phyloP scores from a whole-genome alignment of 2,329 filamentous ascomycete species.

The Sporothrix brunneoviolacea region DNA sequence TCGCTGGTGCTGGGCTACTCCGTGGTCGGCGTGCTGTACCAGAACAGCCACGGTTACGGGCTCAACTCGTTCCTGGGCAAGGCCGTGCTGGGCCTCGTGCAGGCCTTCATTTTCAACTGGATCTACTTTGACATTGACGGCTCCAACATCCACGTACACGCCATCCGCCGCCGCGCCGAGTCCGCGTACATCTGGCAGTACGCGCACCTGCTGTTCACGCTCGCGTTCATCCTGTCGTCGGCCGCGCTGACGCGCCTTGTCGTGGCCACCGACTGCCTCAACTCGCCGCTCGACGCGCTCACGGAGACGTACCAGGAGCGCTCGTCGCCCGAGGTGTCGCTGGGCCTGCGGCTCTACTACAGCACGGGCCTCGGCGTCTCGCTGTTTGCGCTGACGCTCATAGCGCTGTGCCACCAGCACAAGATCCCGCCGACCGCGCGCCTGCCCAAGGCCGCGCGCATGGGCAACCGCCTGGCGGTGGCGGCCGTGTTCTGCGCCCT shows the following conservation, averaged over 20 bases:
- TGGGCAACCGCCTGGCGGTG: slow-evolving; percentile 43
- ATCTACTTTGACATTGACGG: slow-evolving; percentile 59
- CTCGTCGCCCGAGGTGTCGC: slow-evolving; percentile 43
- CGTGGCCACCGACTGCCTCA: slow-evolving; percentile 46
- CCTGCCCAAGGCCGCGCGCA: slow-evolving; percentile 42
- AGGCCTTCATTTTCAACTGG: slow-evolving; percentile 56
- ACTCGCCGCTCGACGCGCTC: slow-evolving; percentile 42
- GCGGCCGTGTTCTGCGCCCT: slow-evolving; percentile 49
- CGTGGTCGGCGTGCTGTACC: slow-evolving; percentile 55
- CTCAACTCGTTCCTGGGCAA: slow-evolving; percentile 57
- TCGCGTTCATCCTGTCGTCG: slow-evolving; percentile 54
- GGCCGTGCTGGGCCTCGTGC: slow-evolving; percentile 50
- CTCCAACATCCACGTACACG: slow-evolving; percentile 50
- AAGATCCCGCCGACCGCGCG: slow-evolving; percentile 43
- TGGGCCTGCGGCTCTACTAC: slow-evolving; percentile 56
- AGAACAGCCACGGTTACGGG: slow-evolving; percentile 43
- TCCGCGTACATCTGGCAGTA: slow-evolving; percentile 46
- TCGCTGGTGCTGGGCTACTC: slow-evolving; percentile 59
- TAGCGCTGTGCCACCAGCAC: slow-evolving; percentile 50
- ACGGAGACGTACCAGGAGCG: slow-evolving; percentile 43
- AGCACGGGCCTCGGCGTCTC: slow-evolving; percentile 54
- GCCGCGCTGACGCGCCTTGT: slow-evolving; percentile 53
- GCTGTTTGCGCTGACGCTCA: slow-evolving; percentile 47
- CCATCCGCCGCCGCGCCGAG: slow-evolving; percentile 43
- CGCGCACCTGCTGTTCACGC: slow-evolving; percentile 55